phyloP scores from a whole-genome alignment of 352 stramenopile species.

The Phytophthora cryptogea region DNA sequence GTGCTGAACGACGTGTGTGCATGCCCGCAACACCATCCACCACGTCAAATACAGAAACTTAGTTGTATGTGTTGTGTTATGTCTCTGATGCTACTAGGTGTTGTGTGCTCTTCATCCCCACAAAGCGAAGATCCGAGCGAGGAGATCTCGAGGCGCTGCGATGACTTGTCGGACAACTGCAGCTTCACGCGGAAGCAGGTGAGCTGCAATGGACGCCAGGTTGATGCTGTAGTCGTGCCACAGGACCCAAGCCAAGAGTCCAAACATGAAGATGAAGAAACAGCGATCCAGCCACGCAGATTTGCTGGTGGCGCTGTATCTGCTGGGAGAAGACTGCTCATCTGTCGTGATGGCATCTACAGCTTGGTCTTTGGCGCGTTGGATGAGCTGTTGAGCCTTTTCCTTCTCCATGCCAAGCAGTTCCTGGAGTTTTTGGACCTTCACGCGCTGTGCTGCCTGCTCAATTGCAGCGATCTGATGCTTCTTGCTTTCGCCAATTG shows the following conservation, averaged over 20 bases:
- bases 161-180: conserved; percentile 42
- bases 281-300: conserved; percentile 45
- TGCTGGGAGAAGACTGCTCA: background rate
- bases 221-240: conserved; percentile 65
- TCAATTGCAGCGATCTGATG: conserved; percentile 38
- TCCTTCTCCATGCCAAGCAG: conserved; percentile 56
- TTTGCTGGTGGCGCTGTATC: conserved; percentile 31
- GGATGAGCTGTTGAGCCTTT: conserved; percentile 45
- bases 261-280: conserved; percentile 46
- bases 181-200: conserved; percentile 57
- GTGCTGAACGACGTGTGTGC: conserved; percentile 4
- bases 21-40: conserved; percentile 14
- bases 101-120: conserved; percentile 16
- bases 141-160: conserved; percentile 10
- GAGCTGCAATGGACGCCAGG: conserved; percentile 37
- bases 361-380: conserved; percentile 41
- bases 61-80: conserved; percentile 17
- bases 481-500: conserved; percentile 5
- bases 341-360: conserved; percentile 20
- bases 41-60: conserved; percentile 38
- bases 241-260: conserved; percentile 48
- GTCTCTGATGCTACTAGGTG: conserved; percentile 3
- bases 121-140: conserved; percentile 12
- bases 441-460: conserved; percentile 34
- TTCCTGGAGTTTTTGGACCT: conserved; percentile 61